Base-by-base conservation (phyloP, 1,284 basidiomycete species). In the Cryptococcus sp. region DNA sequence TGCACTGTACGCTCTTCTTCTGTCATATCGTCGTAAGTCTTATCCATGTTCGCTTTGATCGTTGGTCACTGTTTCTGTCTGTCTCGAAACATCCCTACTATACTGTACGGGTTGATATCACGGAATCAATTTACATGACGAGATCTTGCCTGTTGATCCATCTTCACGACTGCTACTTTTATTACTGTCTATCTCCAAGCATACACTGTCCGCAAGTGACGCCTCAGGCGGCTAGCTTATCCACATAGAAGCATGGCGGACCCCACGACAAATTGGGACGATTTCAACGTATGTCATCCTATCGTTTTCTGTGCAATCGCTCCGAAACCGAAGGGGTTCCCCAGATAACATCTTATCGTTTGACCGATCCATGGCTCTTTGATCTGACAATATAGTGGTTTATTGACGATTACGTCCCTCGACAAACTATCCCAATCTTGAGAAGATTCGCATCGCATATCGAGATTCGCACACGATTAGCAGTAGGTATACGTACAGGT, bases 1-100 rank as follows among this genome's bases (percentile, higher is more conserved):
- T 82, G 81, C 22, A 74, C 78, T 57, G 87, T 84, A 48, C 85
- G 81, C 73, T 96, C 83, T 66, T 88, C 87, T 44, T 83, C 80
- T 19, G 85, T 79, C 62, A 93, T 80, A 50, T 83, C 85, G 63
- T 92, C 89, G 77, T 91, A 61, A 18, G 55, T 43, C 36, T 54
- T 55, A 19, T 49, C 42, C 28, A 34, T 43, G 13, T 49, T 36
- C 2, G 51, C 37, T 11, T 49, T 43, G 47, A n/a, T n/a, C n/a
- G n/a, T 47, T 32, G 10, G 28, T 46, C 45, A 39, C 18, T 16
- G 18, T 31, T 16, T n/a, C n/a, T n/a, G n/a, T n/a, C n/a, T n/a
- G n/a, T n/a, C n/a, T n/a, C n/a, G n/a, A n/a, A n/a, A 14, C 16
- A 36, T 7, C 9, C 7, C 9, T 5, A 10, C 13, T 7, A 32